Conservation (phyloP, 805 yeast species). For the Metschnikowia kofuensis region DNA sequence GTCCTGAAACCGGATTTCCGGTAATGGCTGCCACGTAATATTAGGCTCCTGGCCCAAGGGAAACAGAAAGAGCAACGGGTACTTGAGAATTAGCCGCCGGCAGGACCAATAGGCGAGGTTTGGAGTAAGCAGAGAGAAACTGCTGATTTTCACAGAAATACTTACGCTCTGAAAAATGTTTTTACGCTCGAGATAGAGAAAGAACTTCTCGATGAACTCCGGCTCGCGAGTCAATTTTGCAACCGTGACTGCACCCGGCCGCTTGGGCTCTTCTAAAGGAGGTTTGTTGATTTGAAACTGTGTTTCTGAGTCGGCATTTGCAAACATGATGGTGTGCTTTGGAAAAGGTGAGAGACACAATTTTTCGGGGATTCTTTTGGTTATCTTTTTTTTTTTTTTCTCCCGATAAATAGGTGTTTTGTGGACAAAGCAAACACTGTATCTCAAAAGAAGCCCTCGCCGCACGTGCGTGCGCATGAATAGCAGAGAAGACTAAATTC, state of each 20-base stretch:
- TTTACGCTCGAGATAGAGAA: conserved; percentile 7
- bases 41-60: conserved; percentile 10
- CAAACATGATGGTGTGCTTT: no score
- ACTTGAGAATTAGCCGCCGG: conserved; percentile 8
- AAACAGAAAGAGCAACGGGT: conserved; percentile 10
- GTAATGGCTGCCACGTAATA: conserved; percentile 8
- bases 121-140: not conserved
- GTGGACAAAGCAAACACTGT: no score
- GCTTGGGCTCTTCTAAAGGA: not conserved
- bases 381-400: no score
- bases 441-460: no score
- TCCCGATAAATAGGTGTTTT: no score
- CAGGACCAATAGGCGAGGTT: conserved; percentile 5
- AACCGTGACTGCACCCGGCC: not conserved
- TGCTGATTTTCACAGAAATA: conserved; percentile 7
- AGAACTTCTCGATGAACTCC: conserved; percentile 7
- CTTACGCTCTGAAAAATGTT: conserved; percentile 8
- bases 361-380: no score
- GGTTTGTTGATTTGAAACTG: no score
- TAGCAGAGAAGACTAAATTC: no score
- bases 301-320: no score
- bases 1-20: conserved; percentile 4
- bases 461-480: no score
- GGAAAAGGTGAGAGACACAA: no score
- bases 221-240: conserved; percentile 8